These are phyloP conservation scores for Sphaerulina musiva DNA, from an alignment of 2,329 filamentous ascomycete species.

Conservation along the genomic window DNA sequence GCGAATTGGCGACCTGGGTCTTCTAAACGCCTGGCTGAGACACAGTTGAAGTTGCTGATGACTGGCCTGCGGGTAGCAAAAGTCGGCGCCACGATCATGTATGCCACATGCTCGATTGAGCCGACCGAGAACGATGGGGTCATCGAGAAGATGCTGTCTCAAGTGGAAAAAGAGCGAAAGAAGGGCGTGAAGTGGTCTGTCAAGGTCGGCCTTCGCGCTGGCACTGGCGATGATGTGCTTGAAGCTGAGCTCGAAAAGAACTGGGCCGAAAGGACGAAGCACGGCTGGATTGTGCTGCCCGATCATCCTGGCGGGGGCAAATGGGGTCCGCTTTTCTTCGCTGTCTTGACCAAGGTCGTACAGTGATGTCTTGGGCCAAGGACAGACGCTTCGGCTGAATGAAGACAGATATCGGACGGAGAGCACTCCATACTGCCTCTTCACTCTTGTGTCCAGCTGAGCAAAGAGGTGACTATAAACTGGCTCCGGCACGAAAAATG, in stretches of 20 bases:
- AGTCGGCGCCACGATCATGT: slow-evolving; percentile 36
- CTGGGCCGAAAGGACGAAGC: slow-evolving; percentile 32
- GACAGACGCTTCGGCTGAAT: neutral
- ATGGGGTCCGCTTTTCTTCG: slow-evolving; percentile 41
- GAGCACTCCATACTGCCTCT: too few relatives aligned
- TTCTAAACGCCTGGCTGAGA: slow-evolving; percentile 35
- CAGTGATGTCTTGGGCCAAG: neutral
- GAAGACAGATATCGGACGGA: neutral
- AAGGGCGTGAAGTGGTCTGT: slow-evolving; percentile 34
- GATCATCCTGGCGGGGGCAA: slow-evolving; percentile 34
- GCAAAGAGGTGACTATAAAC: too few relatives aligned
- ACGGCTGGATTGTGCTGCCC: slow-evolving; percentile 39
- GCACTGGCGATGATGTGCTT: slow-evolving; percentile 13
- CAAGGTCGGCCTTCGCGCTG: slow-evolving; percentile 25
- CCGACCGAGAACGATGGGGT: slow-evolving; percentile 39
- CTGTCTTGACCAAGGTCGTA: slow-evolving; percentile 34
- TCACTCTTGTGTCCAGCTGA: too few relatives aligned
- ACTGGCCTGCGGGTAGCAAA: slow-evolving; percentile 34
- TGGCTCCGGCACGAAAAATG: too few relatives aligned
- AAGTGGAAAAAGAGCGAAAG: slow-evolving; percentile 35
- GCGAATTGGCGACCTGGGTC: slow-evolving; percentile 34
- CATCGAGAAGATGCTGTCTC: slow-evolving; percentile 32
- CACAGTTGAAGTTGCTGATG: slow-evolving; percentile 34
- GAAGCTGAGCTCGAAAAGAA: slow-evolving; percentile 20
- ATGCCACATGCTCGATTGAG: slow-evolving; percentile 40